Evolutionary conservation across 1,284 basidiomycete genomes (phyloP), one percentile per base, ranked within the genome.

Genomic region (Microbotryum intermedium): DNA sequence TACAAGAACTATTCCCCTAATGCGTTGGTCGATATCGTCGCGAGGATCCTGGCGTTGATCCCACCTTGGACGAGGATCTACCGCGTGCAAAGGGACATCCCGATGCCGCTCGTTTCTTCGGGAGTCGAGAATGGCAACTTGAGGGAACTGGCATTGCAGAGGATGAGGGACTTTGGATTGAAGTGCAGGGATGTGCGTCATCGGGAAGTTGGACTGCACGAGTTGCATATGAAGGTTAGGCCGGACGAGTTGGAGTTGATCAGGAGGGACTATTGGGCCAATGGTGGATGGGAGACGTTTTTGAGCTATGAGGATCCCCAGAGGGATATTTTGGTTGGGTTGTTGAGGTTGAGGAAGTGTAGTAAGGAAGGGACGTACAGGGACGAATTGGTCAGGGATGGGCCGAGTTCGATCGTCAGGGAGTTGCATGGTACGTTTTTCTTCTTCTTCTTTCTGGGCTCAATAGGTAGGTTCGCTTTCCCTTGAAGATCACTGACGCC

Each of bases 1-100:
- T 98, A 98, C 78, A 97, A 95, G 77, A 98, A 98, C 74, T 99
- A 99, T 75, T 97, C 94, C 4, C 91, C 95, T 4, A 97, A 97
- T 71, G 91, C 97, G 28, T 80, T 99, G 48, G 92, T 99, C 43
- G 95, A 99, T 71, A 88, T 98, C 20, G 89, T 98, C 7, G 95
- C 95, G 44, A 80, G 94, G 49, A 95, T 99, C 71, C 80, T 99
- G 69, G 94, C 95, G 3, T 80, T 99, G 4, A 92, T 99, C 1
- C 95, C 95, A 1, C 95, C 95, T 18, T 99, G 95, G 95, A 99
- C 95, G 47, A 80, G 95, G 67, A 93, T 99, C 23, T 99, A 99
- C 75, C 87, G 95, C 21, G 95, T 98, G 30, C 92, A 97, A 73
- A 91, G 92, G 73, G 93, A 97, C 76, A 97, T 97, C 67, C 93